phyloP scores from a whole-genome alignment of 306 rosid genomes.

The Inga laurina region DNA sequence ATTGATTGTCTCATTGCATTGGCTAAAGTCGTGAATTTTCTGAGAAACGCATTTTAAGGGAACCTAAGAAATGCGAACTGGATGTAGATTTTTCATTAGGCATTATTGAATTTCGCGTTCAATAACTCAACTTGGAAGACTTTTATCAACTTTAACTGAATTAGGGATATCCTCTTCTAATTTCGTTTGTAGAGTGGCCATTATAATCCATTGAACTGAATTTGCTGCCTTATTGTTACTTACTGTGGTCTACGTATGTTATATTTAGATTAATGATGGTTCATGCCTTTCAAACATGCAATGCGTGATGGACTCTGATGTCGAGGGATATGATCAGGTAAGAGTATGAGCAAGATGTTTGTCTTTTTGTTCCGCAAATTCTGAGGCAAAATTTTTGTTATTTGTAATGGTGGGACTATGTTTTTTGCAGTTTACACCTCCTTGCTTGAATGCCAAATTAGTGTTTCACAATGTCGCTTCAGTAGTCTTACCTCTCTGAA shows the following conservation, averaged over 20 bases:
- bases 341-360: neutral
- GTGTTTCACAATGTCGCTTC: neutral
- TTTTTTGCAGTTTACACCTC: neutral
- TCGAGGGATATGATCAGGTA: conserved; percentile 88
- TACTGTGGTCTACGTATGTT: conserved; percentile 3
- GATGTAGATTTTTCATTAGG: neutral
- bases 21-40: conserved; percentile 1
- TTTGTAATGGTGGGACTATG: neutral
- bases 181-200: neutral
- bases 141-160: neutral
- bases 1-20: neutral
- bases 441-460: neutral
- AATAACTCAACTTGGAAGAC: neutral
- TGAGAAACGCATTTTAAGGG: neutral
- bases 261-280: conserved; percentile 79
- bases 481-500: neutral
- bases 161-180: neutral
- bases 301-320: conserved; percentile 69
- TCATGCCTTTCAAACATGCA: conserved; percentile 96
- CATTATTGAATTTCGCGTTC: neutral
- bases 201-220: neutral
- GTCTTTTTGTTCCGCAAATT: neutral
- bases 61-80: neutral
- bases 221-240: neutral
- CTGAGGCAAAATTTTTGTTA: neutral